A percentile compares a stretch with the other conserved stretches of the same genome.
phyloP scores from a whole-genome alignment of 2,329 filamentous ascomycete genomes.

The Claviceps citrina region DNA sequence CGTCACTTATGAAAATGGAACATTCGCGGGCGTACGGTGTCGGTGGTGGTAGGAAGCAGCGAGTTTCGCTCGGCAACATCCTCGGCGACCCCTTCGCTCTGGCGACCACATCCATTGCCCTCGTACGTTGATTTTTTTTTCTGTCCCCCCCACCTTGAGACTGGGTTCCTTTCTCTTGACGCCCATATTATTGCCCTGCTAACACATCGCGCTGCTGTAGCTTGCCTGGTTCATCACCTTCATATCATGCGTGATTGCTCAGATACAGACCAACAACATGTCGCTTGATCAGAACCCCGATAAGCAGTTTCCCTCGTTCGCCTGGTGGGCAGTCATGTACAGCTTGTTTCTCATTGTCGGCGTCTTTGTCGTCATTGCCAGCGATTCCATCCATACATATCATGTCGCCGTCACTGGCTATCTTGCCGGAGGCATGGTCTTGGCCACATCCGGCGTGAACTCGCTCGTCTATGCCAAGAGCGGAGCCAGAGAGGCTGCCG shows the following conservation, averaged over 20 bases:
- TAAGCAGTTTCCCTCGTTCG: slow-evolving; percentile 59
- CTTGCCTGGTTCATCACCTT: slow-evolving; percentile 92
- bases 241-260: slow-evolving; percentile 65
- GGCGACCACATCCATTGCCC: slow-evolving; percentile 79
- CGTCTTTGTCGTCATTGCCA: slow-evolving; percentile 68
- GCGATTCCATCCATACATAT: slow-evolving; percentile 73
- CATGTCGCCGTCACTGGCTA: slow-evolving; percentile 86
- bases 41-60: slow-evolving; percentile 47
- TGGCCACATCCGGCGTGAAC: slow-evolving; percentile 77
- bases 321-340: slow-evolving; percentile 84
- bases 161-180: neutral
- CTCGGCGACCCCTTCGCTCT: slow-evolving; percentile 92
- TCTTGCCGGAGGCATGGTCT: slow-evolving; percentile 65
- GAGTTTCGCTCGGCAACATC: slow-evolving; percentile 55
- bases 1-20: slow-evolving; percentile 71
- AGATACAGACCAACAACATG: slow-evolving; percentile 28
- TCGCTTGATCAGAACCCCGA: slow-evolving; percentile 9
- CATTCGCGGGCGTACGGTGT: slow-evolving; percentile 44
- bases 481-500: slow-evolving; percentile 66
- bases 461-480: slow-evolving; percentile 63
- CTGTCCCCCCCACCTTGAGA: neutral
- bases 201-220: slow-evolving; percentile 28
- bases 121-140: slow-evolving; percentile 44
- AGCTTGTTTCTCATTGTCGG: slow-evolving; percentile 71
- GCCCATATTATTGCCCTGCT: neutral